These are phyloP conservation scores for Naematelia aurantialba DNA, from an alignment of 768 basidiomycete genomes.

Conservation along the genomic window DNA sequence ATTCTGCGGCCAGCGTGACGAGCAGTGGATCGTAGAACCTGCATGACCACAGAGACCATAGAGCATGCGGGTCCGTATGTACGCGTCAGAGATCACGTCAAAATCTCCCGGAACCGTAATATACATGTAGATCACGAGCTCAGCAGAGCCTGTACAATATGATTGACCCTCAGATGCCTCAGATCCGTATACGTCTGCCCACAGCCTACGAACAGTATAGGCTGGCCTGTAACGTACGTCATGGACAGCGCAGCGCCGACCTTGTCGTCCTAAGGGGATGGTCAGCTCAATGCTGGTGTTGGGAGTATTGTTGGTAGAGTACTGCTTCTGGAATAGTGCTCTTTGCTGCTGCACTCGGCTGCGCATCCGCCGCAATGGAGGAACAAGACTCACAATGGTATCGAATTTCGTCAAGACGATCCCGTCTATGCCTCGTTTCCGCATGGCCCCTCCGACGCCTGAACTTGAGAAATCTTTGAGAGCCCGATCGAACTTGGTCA, in stretches of 20 bases:
- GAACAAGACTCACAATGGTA: slow-evolving; percentile 75
- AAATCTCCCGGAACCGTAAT: not conserved
- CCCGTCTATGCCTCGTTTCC: slow-evolving; percentile 83
- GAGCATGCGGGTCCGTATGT: no score
- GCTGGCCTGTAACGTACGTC: slow-evolving; percentile 98
- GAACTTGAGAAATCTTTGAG: slow-evolving; percentile 82
- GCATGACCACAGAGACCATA: no score
- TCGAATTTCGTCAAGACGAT: slow-evolving; percentile 99
- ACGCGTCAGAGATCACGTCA: no score
- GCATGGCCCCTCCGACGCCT: slow-evolving; percentile 57
- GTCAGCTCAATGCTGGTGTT: no score
- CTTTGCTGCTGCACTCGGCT: no score
- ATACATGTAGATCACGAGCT: slow-evolving; percentile 45
- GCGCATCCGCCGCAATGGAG: no score
- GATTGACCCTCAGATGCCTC: slow-evolving; percentile 79
- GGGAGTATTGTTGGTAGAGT: no score
- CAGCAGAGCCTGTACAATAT: slow-evolving; percentile 90
- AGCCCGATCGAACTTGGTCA: slow-evolving; percentile 93
- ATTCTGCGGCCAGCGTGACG: no score
- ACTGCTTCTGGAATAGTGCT: no score
- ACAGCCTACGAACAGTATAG: slow-evolving; percentile 96
- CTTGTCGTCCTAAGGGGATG: slow-evolving; percentile 61
- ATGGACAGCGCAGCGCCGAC: slow-evolving; percentile 97
- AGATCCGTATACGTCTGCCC: slow-evolving; percentile 99
- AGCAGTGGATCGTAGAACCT: no score